Evolutionary conservation across 1,139 yeast genomes (phyloP), one percentile per base, ranked within the genome.

Genomic region (Suhomyces panamericanus): DNA sequence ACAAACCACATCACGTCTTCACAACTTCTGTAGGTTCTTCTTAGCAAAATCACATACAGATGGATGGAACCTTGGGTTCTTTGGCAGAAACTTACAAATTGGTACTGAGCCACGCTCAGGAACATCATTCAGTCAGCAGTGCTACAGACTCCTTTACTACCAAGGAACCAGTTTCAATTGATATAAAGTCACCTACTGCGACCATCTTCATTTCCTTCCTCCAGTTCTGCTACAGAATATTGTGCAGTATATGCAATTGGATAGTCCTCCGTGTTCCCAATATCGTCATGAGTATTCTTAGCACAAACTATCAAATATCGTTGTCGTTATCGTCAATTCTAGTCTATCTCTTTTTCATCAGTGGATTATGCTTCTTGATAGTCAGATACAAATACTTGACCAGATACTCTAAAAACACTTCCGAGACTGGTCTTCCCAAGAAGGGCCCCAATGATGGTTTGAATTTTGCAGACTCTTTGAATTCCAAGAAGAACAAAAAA

Each of bases 331-430:
- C 73, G 36, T 60, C 72, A 33, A 50, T 73, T 7, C 49, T 71
- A 4, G 12, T 63, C 1, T 44, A 58, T 2, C 35, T 67, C 1
- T 40, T 57, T 1, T 35, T 57, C 1, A 46, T 65, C 3, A 50
- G 57, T 0, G 55, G 64, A 0, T 24, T 63, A 1, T 54, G 62
- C 39, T 62, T 63, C 39, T 53, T 72, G n/a, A 52, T 73, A 6
- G 65, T 73, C 2, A 54, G 79, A 29, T 73, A 73, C 56, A 67
- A 62, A 42, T 72, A 67, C 48, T 58, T 73, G 27, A 66, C 73
- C 3, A 61, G 67, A 13, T 74, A 71, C 49, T 68, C 76, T 28
- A 59, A 60, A 22, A 60, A 62, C 26, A 66, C 67, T 6, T 42
- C 51, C 31, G 41, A 49, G 4, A 15, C 46, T 26, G 42, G 41